These are phyloP conservation scores for Nakazawaea peltata DNA, from an alignment of 805 yeast species.

Conservation along the genomic window DNA sequence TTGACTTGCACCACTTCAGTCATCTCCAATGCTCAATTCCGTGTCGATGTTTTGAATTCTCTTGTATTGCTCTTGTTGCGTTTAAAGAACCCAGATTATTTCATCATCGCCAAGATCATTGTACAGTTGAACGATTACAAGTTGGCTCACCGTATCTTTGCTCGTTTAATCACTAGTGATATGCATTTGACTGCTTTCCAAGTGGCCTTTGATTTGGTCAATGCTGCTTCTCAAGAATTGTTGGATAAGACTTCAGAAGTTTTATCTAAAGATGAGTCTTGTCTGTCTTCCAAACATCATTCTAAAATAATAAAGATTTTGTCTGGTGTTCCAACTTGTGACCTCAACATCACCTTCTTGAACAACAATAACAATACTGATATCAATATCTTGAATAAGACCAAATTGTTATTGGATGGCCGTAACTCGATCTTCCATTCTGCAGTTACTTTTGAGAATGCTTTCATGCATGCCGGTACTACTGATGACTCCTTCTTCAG, in stretches of 20 bases:
- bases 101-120: constrained; percentile 75
- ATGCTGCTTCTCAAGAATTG: constrained; percentile 85
- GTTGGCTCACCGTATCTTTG: constrained; percentile 64
- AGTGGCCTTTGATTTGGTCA: constrained; percentile 91
- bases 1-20: constrained; percentile 66
- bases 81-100: constrained; percentile 67
- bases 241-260: constrained; percentile 46
- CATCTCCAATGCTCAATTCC: constrained; percentile 56
- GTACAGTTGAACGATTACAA: constrained; percentile 77
- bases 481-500: constrained; percentile 91
- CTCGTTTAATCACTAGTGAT: constrained; percentile 43
- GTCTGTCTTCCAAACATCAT: constrained; percentile 20
- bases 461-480: constrained; percentile 93
- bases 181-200: constrained; percentile 68
- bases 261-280: constrained; percentile 21
- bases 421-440: constrained; percentile 91
- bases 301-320: constrained; percentile 58
- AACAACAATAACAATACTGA: constrained; percentile 85
- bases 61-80: constrained; percentile 54
- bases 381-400: constrained; percentile 66
- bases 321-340: constrained; percentile 91
- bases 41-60: constrained; percentile 52
- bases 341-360: constrained; percentile 81
- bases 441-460: constrained; percentile 91
- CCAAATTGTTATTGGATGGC: constrained; percentile 79